Conservation (phyloP, 2,329 filamentous ascomycete genomes). For the Hymenotorrendiella dingleyae region DNA sequence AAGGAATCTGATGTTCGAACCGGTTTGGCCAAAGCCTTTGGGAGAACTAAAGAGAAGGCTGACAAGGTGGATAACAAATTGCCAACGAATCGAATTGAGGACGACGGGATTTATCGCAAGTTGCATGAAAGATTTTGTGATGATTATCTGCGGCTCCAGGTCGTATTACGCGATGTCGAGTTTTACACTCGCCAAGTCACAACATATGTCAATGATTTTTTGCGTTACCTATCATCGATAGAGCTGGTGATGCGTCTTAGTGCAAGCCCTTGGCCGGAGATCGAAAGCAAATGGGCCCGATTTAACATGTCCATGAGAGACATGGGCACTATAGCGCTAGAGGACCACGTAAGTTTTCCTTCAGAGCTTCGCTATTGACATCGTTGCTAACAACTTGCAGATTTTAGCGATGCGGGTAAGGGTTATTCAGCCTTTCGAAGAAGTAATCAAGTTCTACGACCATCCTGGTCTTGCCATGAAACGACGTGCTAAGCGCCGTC, state of each 20-base stretch:
- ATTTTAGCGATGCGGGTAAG: conserved; percentile 66
- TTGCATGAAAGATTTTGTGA: conserved; percentile 84
- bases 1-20: conserved; percentile 83
- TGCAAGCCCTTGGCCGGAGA: conserved; percentile 69
- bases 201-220: conserved; percentile 73
- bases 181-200: conserved; percentile 80
- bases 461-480: conserved; percentile 86
- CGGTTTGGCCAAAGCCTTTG: conserved; percentile 84
- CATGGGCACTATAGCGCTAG: conserved; percentile 73
- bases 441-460: conserved; percentile 72
- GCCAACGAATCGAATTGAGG: conserved; percentile 32
- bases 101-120: conserved; percentile 76
- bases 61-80: conserved; percentile 74
- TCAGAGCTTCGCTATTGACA: background rate
- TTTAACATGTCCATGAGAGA: conserved; percentile 86
- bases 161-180: conserved; percentile 83
- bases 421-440: conserved; percentile 79
- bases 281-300: conserved; percentile 90
- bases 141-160: conserved; percentile 86
- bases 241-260: conserved; percentile 77
- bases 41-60: conserved; percentile 61
- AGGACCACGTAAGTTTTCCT: conserved; percentile 64
- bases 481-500: conserved; percentile 86
- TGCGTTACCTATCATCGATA: conserved; percentile 74
- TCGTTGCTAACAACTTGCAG: conserved; percentile 30